These are phyloP conservation scores for Trametes sp. DNA, from an alignment of 1,284 basidiomycete genomes.

Conservation along the genomic window DNA sequence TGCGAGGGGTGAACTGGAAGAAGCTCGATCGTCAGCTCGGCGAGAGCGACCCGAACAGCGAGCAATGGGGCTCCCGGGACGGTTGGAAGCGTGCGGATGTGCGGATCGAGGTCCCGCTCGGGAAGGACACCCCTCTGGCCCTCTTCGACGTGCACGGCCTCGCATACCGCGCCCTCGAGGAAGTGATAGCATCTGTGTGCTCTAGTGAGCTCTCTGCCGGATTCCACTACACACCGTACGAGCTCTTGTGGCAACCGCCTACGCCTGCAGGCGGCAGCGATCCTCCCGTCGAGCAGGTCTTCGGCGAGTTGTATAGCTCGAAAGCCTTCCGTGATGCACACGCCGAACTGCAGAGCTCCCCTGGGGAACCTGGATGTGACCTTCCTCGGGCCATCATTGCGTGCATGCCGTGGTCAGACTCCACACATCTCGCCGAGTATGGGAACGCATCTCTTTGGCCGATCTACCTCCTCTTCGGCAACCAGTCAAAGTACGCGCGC, in stretches of 20 bases:
- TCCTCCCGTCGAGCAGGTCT: slow-evolving; percentile 16
- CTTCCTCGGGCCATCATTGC: slow-evolving; percentile 4
- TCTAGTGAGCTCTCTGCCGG: background rate
- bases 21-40: slow-evolving; percentile 7
- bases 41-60: background rate
- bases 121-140: background rate
- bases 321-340: slow-evolving; percentile 30
- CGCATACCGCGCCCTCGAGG: slow-evolving; percentile 3
- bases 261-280: background rate
- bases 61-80: background rate
- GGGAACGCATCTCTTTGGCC: slow-evolving; percentile 47
- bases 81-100: slow-evolving; percentile 1
- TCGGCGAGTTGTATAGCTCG: slow-evolving; percentile 27
- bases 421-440: slow-evolving; percentile 46
- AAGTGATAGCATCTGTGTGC: background rate
- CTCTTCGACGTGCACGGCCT: background rate
- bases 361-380: slow-evolving; percentile 16
- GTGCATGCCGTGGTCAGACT: slow-evolving; percentile 11
- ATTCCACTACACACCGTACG: slow-evolving; percentile 4
- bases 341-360: slow-evolving; percentile 13
- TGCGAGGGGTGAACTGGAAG: slow-evolving; percentile 3
- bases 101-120: slow-evolving; percentile 1
- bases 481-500: slow-evolving; percentile 46
- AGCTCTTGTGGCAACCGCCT: slow-evolving; percentile 5
- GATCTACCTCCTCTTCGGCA: slow-evolving; percentile 47